A percentile compares a stretch with the other conserved stretches of the same genome.
These are phyloP conservation scores for Stagonosporopsis chrysanthemi DNA, from an alignment of 2,329 filamentous ascomycete species.

Conservation along the genomic window DNA sequence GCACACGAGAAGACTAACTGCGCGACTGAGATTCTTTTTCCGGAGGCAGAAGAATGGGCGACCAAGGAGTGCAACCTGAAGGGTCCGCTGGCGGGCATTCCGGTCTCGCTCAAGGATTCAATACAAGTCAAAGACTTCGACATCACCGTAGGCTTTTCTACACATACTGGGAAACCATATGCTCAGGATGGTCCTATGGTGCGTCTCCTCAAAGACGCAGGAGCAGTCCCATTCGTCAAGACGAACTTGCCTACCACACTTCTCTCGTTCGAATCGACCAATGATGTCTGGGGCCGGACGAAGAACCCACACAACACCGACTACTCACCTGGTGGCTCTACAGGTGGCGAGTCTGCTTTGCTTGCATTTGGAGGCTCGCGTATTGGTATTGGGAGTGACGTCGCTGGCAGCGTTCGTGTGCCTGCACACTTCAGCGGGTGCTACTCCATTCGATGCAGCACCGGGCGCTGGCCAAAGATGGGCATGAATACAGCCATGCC, in stretches of 20 bases:
- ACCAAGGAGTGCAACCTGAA: constrained; percentile 70
- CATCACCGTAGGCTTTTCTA: constrained; percentile 80
- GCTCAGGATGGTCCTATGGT: constrained; percentile 75
- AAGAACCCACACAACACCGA: constrained; percentile 83
- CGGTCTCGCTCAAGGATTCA: constrained; percentile 80
- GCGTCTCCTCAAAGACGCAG: constrained; percentile 81
- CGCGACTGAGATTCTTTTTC: constrained; percentile 84
- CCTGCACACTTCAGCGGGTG: constrained; percentile 91
- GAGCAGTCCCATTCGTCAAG: constrained; percentile 91
- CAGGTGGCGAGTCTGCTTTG: constrained; percentile 82
- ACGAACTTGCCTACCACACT: constrained; percentile 89
- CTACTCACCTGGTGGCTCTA: constrained; percentile 89
- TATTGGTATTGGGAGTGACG: constrained; percentile 90
- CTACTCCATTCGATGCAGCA: constrained; percentile 86
- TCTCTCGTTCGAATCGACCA: constrained; percentile 82
- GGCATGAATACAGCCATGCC: constrained; percentile 88
- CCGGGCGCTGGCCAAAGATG: constrained; percentile 86
- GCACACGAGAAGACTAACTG: constrained; percentile 90
- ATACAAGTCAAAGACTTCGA: constrained; percentile 85
- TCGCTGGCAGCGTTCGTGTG: constrained; percentile 85
- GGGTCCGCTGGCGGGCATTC: constrained; percentile 85
- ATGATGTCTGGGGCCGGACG: constrained; percentile 81
- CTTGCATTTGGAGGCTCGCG: constrained; percentile 81
- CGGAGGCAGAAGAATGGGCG: constrained; percentile 77
- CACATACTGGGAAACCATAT: constrained; percentile 72